Evolutionary conservation across 805 yeast species (phyloP).

Genomic region (Lipomyces yamanashiensis): DNA sequence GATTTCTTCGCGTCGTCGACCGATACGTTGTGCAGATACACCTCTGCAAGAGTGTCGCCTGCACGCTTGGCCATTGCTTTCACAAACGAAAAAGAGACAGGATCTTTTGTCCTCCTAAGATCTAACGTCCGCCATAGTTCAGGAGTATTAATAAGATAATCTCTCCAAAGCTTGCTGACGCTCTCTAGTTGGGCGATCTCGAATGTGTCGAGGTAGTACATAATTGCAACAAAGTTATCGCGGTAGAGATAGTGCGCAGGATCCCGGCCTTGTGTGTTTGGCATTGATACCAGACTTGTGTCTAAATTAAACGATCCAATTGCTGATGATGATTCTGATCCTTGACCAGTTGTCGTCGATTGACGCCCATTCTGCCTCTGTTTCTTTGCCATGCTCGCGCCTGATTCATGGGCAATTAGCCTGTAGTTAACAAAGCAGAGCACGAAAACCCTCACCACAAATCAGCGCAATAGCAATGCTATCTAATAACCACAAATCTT

Average conservation of each 20-base stretch:
- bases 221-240: constrained; percentile 2
- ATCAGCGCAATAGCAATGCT: too few relatives aligned
- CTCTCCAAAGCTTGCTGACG: constrained; percentile 15
- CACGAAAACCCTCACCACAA: too few relatives aligned
- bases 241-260: constrained; percentile 5
- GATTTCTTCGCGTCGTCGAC: constrained; percentile 2
- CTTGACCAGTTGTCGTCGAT: background rate
- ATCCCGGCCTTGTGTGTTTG: background rate
- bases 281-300: background rate
- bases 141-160: constrained; percentile 8
- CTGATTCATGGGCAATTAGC: too few relatives aligned
- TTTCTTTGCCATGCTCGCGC: background rate
- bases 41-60: constrained; percentile 12
- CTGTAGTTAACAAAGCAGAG: background rate
- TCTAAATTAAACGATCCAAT: too few relatives aligned
- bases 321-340: background rate
- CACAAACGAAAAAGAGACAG: constrained; percentile 9
- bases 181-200: constrained; percentile 11
- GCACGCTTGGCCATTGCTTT: constrained; percentile 11
- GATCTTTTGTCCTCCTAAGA: constrained; percentile 2
- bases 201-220: constrained; percentile 6
- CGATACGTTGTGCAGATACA: constrained; percentile 7
- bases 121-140: constrained; percentile 10
- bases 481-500: too few relatives aligned
- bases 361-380: background rate